Base-by-base conservation (phyloP, 495 filamentous ascomycete genomes). In the Wilcoxina mikolae region DNA sequence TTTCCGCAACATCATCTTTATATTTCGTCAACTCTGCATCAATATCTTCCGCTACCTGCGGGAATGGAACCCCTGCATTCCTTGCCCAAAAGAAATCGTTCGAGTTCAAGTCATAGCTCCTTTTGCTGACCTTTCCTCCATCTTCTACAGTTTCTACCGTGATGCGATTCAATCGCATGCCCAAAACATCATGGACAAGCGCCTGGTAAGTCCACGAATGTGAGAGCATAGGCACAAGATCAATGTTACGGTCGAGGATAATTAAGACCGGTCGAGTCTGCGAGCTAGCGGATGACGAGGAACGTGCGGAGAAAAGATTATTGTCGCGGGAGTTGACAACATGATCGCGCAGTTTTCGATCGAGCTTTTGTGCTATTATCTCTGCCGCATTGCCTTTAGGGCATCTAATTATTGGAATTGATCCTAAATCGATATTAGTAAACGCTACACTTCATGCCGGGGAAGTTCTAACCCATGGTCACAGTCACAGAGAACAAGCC, bases 191-290 rank as follows among this genome's bases (percentile, higher is more conserved):
- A 58, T 94, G 83, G 27, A 95, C 87, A 17, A 99, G 76, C 1
- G 88, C 94, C 65, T 96, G 91, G 64, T 99, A 99, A 3, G 88
- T 95, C 91, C 91, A 99, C 1, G 89, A 95, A 69, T 99, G 91
- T 22, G 89, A 95, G 1, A 96, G 75, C 93, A 96, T 96, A n/a
- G 93, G 88, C 55, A 94, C 86, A 31, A 96, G 68, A 68, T 99
- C 91, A 22, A 99, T 81, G 57, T 93, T 96, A 56, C 91, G 83
- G 69, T 96, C 91, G 42, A 95, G 66, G 60, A 68, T 65, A 60
- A 72, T 67, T 61, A 73, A 66, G 62, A 71, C 68, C 55, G 70
- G 67, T 23, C 67, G 57, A 51, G 64, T 55, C 28, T 54, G 51
- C 18, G 51, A 27, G 15, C 18, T 24, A 50, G 64, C 50, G 50